phyloP scores from a whole-genome alignment of 2,329 filamentous ascomycete species.

The Clonostachys sp. region DNA sequence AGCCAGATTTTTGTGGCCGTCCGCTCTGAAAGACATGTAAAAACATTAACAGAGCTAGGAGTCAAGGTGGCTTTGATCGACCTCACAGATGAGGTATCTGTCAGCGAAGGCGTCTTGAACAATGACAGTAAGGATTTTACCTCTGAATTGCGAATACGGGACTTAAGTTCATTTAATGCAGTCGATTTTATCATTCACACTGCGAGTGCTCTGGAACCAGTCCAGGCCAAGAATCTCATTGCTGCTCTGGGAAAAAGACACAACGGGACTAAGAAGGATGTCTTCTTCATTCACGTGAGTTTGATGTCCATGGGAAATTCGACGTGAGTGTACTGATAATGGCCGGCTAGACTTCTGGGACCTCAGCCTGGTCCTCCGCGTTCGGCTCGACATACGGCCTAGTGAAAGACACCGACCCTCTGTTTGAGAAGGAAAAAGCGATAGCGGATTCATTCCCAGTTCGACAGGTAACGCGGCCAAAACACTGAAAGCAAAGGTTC shows the following conservation, averaged over 20 bases:
- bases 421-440: conserved; percentile 20
- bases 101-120: conserved; percentile 9
- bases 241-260: conserved; percentile 22
- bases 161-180: conserved; percentile 4
- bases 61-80: conserved; percentile 21
- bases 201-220: conserved; percentile 19
- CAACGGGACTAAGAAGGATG: conserved; percentile 10
- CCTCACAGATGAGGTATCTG: conserved; percentile 17
- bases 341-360: conserved; percentile 14
- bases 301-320: fast-evolving
- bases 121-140: conserved; percentile 14
- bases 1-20: conserved; percentile 20
- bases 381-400: conserved; percentile 21
- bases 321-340: neutral
- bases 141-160: too few relatives aligned
- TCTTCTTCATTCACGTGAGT: conserved; percentile 27
- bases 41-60: conserved; percentile 18
- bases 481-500: too few relatives aligned
- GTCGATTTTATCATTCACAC: conserved; percentile 29
- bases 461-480: conserved; percentile 11
- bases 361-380: conserved; percentile 14
- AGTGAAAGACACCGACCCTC: conserved; percentile 19
- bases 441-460: conserved; percentile 15
- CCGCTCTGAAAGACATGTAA: conserved; percentile 22
- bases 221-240: conserved; percentile 17